Conservation (phyloP, 2,329 filamentous ascomycete genomes). For the Colletotrichum acutatum region DNA sequence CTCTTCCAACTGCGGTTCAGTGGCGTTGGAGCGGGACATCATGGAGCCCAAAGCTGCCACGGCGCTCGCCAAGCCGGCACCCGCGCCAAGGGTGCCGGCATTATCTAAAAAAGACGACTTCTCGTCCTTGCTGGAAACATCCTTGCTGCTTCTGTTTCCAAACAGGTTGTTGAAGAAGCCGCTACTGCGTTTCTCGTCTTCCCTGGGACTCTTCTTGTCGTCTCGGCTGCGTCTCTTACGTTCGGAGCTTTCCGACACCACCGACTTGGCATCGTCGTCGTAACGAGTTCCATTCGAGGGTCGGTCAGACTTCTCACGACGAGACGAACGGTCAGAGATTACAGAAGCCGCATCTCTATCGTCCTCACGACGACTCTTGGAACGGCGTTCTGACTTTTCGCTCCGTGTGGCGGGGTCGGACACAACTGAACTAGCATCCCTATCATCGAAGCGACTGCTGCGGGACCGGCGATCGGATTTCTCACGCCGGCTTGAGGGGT, state of each 20-base stretch:
- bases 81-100: constrained; percentile 76
- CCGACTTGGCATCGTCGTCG: constrained; percentile 59
- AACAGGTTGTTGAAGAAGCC: constrained; percentile 62
- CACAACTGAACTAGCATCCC: constrained; percentile 60
- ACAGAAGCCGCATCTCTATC: constrained; percentile 62
- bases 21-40: constrained; percentile 57
- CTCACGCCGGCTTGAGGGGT: constrained; percentile 32
- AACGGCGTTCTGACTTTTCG: constrained; percentile 48
- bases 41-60: constrained; percentile 53
- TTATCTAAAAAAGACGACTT: constrained; percentile 77
- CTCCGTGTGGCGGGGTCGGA: constrained; percentile 53
- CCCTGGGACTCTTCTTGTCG: constrained; percentile 50
- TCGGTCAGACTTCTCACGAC: constrained; percentile 47
- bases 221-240: constrained; percentile 46
- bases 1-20: constrained; percentile 54
- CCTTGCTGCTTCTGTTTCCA: constrained; percentile 51
- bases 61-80: constrained; percentile 71
- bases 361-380: constrained; percentile 42
- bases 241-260: constrained; percentile 44
- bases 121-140: constrained; percentile 44
- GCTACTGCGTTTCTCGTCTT: constrained; percentile 51
- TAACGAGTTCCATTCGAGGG: constrained; percentile 49
- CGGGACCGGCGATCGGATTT: neutral
- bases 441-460: constrained; percentile 45
- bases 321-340: constrained; percentile 55